Percentiles rank a stretch among this genome's conserved stretches.
phyloP scores from a whole-genome alignment of 768 basidiomycete species.

The Rhizopogon rudus region DNA sequence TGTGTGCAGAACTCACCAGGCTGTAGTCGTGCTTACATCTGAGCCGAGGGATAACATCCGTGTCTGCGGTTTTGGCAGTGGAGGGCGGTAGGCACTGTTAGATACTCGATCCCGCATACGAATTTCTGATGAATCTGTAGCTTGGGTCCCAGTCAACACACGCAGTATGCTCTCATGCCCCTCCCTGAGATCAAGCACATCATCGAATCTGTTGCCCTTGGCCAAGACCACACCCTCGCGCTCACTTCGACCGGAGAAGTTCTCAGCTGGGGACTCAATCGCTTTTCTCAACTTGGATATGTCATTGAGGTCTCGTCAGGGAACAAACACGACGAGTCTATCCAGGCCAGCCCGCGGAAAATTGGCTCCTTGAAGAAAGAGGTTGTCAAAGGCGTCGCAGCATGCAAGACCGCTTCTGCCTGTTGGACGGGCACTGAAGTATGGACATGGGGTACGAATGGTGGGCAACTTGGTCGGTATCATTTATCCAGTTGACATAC shows the following conservation, averaged over 20 bases:
- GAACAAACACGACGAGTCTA: conserved; percentile 57
- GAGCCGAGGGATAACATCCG: conserved; percentile 72
- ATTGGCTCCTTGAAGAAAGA: conserved; percentile 80
- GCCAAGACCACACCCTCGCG: conserved; percentile 92
- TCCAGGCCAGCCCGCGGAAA: conserved; percentile 73
- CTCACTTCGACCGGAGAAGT: conserved; percentile 80
- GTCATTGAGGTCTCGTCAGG: conserved; percentile 51
- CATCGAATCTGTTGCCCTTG: conserved; percentile 70
- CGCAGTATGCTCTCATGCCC: conserved; percentile 68
- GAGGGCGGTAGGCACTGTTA: conserved; percentile 59
- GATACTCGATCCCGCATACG: not conserved
- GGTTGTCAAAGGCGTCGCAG: conserved; percentile 73
- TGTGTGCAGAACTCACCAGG: not conserved
- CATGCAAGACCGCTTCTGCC: conserved; percentile 80
- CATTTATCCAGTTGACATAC: not conserved
- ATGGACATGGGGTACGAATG: conserved; percentile 92
- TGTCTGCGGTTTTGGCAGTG: conserved; percentile 86
- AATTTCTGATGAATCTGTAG: conserved; percentile 29
- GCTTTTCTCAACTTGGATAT: conserved; percentile 89
- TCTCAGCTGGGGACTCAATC: conserved; percentile 86
- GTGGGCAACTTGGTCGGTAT: conserved; percentile 77
- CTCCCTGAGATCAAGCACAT: conserved; percentile 45
- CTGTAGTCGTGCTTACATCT: conserved; percentile 57
- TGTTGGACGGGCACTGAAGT: conserved; percentile 77
- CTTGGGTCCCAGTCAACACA: conserved; percentile 71